Percentiles rank a stretch among this genome's conserved stretches.
These are phyloP conservation scores for Diplotaxis tenuifolia DNA, from an alignment of 345 rosid genomes.

Conservation along the genomic window DNA sequence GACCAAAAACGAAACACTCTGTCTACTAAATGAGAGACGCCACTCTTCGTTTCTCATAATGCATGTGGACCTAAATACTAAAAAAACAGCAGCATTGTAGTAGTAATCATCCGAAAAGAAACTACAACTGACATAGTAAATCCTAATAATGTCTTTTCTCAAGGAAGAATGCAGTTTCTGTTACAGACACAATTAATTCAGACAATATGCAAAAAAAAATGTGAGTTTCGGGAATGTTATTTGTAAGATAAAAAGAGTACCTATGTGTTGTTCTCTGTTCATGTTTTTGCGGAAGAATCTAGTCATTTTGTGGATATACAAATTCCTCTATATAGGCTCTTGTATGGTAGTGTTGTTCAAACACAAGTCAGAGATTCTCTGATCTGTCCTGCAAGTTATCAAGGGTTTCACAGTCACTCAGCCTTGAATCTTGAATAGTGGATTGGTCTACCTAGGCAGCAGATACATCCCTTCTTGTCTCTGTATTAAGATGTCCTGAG, in stretches of 20 bases:
- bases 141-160: background rate
- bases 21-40: background rate
- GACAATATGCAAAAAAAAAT: background rate
- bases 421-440: background rate
- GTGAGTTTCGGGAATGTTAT: background rate
- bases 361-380: background rate
- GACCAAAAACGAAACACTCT: background rate
- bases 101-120: background rate
- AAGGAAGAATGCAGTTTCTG: background rate
- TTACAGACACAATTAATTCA: background rate
- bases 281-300: background rate
- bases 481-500: no score
- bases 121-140: background rate
- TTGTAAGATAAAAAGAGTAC: background rate
- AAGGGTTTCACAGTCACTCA: background rate
- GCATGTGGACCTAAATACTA: background rate
- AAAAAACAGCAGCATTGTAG: background rate
- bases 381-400: background rate
- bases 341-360: background rate
- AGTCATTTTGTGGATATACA: background rate
- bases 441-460: background rate
- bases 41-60: background rate
- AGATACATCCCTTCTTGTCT: no score
- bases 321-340: background rate
- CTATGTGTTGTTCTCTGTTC: no score